Conservation (phyloP, 2,329 filamentous ascomycete genomes). For the Blastomyces percursus region DNA sequence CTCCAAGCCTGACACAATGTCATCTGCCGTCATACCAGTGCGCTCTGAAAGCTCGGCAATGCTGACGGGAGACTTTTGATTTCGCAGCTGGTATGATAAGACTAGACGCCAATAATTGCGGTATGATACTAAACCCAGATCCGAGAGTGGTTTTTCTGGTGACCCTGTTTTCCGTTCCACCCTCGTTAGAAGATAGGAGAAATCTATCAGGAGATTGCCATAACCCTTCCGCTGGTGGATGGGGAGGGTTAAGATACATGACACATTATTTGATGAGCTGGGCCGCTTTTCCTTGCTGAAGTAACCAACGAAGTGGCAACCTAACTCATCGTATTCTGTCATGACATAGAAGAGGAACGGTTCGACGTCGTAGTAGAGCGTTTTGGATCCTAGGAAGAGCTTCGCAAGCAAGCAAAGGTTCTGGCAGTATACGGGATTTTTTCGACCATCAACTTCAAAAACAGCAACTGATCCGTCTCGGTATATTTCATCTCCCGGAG, state of each 20-base stretch:
- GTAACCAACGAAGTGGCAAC: constrained; percentile 95
- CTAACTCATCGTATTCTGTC: constrained; percentile 77
- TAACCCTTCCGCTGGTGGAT: constrained; percentile 97
- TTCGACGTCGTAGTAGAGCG: constrained; percentile 98
- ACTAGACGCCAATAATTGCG: constrained; percentile 93
- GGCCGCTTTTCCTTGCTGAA: constrained; percentile 98
- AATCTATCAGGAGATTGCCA: constrained; percentile 92
- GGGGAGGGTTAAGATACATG: constrained; percentile 87
- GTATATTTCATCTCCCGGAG: constrained; percentile 96
- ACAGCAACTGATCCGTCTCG: constrained; percentile 89
- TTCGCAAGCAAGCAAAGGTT: constrained; percentile 92
- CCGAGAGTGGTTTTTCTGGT: constrained; percentile 91
- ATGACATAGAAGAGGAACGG: constrained; percentile 98
- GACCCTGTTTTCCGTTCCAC: constrained; percentile 91
- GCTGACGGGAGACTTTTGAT: constrained; percentile 47
- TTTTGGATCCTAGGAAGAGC: constrained; percentile 96
- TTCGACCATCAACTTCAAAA: constrained; percentile 90
- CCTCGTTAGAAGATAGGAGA: constrained; percentile 89
- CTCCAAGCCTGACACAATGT: constrained; percentile 89
- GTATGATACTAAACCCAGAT: constrained; percentile 96
- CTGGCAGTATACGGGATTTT: constrained; percentile 91
- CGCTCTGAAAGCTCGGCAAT: constrained; percentile 57
- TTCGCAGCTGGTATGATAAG: constrained; percentile 70
- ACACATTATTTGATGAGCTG: constrained; percentile 93
- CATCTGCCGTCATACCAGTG: constrained; percentile 91